Evolutionary conservation across 805 yeast genomes (phyloP), one percentile per base, ranked within the genome.

Genomic region (Metschnikowia drakensbergensis): DNA sequence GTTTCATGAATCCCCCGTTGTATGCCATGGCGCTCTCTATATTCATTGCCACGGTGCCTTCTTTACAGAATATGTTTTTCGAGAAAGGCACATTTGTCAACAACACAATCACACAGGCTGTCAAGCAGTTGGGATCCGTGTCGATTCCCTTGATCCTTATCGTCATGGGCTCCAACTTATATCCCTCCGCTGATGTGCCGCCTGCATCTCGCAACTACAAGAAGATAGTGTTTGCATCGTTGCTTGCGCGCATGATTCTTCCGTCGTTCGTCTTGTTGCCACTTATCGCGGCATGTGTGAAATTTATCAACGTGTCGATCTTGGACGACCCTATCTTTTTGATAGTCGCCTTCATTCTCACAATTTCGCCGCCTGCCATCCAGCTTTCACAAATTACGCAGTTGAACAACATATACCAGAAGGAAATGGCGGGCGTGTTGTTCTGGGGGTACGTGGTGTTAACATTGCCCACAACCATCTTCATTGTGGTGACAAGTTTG

Each of bases 331-430:
- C 95, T 33, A 86, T 86, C 37, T 86, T 86, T 59, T 69, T 86
- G 58, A 81, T 86, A 51, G 91, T 87, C 37, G 82, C 88, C 8
- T 86, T 86, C 59, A 74, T 86, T 29, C 74, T 86, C 53, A 86
- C 91, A 1, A 80, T 85, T 3, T 80, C 90, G 1, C 94, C 95
- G 3, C 94, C 95, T 2, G 94, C 92, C 4, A 86, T 86, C 55
- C 95, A 86, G 65, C 70, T 86, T 48, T 83, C 90, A 25, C 95
- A 86, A 62, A 86, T 86, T 52, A 84, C 89, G 47, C 92, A 85
- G 60, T 69, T 86, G 58, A 86, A 86, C 62, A 84, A 81, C 55
- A 72, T 86, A 40, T 86, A 79, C 64, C 91, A 86, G 61, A 82
- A 79, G 59, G 95, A 86, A 64, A 86, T 86, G 92, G 84, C 88